A percentile compares a stretch with the other conserved stretches of the same genome.
Conservation (phyloP, 176 grass and related monocot species). For the Oryza glumipatula region DNA sequence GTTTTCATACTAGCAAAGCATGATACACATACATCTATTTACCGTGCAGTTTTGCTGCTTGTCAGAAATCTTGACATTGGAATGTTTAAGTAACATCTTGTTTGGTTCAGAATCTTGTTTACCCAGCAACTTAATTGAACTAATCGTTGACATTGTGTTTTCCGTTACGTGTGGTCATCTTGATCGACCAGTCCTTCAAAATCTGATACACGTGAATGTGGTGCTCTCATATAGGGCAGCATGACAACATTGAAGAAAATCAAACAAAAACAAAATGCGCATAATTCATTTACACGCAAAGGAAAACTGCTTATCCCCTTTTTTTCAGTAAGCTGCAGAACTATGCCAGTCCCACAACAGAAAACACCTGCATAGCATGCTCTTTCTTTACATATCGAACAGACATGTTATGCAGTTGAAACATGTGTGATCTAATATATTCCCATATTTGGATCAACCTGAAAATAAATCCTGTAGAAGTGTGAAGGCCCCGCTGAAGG, state of each 20-base stretch:
- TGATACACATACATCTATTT: neutral
- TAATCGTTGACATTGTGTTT: neutral
- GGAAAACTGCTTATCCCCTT: too few species aligned
- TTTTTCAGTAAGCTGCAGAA: too few species aligned
- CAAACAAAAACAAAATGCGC: neutral
- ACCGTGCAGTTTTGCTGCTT: neutral
- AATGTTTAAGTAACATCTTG: neutral
- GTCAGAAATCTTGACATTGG: neutral
- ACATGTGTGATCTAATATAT: too few species aligned
- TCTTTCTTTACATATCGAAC: too few species aligned
- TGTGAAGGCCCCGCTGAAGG: too few species aligned
- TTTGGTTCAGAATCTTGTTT: slow-evolving; percentile 23
- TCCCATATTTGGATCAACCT: too few species aligned
- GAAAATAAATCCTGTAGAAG: too few species aligned
- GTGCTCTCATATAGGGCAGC: too few species aligned
- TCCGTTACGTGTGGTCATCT: neutral
- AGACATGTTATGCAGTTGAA: too few species aligned
- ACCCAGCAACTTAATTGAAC: neutral
- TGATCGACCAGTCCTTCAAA: neutral
- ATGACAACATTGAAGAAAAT: neutral
- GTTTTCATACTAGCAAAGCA: neutral
- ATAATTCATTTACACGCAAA: too few species aligned
- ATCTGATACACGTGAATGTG: neutral
- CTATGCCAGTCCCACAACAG: too few species aligned
- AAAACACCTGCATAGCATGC: too few species aligned